Conservation (phyloP, 441 rosid genomes). For the Rhodomyrtus psidioides region DNA sequence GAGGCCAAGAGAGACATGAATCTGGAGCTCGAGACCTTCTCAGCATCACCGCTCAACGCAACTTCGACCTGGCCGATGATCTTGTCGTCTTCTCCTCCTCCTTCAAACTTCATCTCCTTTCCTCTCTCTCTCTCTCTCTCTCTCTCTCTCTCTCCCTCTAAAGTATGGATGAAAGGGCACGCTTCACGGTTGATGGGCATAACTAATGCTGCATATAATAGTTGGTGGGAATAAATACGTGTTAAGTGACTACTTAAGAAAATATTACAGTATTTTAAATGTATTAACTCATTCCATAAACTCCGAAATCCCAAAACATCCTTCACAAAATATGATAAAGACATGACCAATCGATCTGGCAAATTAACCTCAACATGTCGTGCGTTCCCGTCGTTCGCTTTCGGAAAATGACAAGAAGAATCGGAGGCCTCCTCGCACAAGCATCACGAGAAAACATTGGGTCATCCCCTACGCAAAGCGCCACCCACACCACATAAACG, state of each 20-base stretch:
- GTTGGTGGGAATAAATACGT: no score
- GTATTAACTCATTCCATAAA: background rate
- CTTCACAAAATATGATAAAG: background rate
- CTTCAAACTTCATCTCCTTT: background rate
- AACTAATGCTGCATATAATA: background rate
- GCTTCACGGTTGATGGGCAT: background rate
- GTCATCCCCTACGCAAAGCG: background rate
- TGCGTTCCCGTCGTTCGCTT: background rate
- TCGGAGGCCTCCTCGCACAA: background rate
- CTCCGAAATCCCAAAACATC: background rate
- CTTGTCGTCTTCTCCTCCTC: background rate
- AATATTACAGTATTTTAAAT: background rate
- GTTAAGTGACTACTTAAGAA: background rate
- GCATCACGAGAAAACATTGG: background rate
- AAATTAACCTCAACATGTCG: background rate
- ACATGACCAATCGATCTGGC: no score
- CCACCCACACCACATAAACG: background rate
- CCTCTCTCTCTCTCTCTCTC: background rate
- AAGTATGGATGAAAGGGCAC: background rate
- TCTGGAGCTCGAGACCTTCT: constrained; percentile 8
- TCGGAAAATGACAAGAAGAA: background rate
- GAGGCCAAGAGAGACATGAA: constrained; percentile 32
- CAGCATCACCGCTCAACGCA: constrained; percentile 5
- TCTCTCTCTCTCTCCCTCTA: background rate
- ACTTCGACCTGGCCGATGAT: background rate